Percentiles rank a stretch among this genome's conserved stretches.
phyloP scores from a whole-genome alignment of 2,329 filamentous ascomycete genomes.

The Botrytis tulipae region DNA sequence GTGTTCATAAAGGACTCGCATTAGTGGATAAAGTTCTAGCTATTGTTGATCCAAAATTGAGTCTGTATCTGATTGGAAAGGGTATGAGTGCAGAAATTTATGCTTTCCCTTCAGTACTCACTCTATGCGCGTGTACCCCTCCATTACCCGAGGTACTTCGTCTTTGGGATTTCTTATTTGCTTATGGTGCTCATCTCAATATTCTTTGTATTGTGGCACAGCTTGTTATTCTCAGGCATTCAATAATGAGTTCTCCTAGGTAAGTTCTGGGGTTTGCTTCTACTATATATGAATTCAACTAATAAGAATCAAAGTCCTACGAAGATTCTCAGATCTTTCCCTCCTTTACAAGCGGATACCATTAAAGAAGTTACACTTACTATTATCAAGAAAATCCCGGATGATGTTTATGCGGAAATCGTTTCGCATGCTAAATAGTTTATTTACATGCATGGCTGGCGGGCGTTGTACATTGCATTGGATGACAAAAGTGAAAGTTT shows the following conservation, averaged over 20 bases:
- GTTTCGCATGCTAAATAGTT: slow-evolving; percentile 74
- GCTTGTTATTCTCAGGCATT: slow-evolving; percentile 80
- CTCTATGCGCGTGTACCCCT: slow-evolving; percentile 92
- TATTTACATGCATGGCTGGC: neutral
- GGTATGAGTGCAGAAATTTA: slow-evolving; percentile 92
- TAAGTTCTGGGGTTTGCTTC: slow-evolving; percentile 43
- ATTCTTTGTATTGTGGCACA: slow-evolving; percentile 96
- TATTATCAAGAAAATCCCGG: slow-evolving; percentile 85
- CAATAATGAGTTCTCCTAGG: slow-evolving; percentile 81
- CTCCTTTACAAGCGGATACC: slow-evolving; percentile 75
- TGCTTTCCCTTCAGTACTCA: slow-evolving; percentile 92
- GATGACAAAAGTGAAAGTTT: neutral
- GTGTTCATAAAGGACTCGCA: slow-evolving; percentile 86
- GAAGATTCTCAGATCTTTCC: slow-evolving; percentile 84
- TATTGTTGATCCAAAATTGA: slow-evolving; percentile 87
- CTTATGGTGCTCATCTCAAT: slow-evolving; percentile 92
- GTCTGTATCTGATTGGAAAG: slow-evolving; percentile 78
- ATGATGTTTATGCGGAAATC: slow-evolving; percentile 87
- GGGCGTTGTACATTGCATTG: neutral
- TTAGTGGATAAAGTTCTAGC: slow-evolving; percentile 90
- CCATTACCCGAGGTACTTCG: slow-evolving; percentile 89
- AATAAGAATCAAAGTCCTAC: slow-evolving; percentile 66
- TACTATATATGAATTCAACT: slow-evolving; percentile 8
- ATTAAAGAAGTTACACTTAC: slow-evolving; percentile 83
- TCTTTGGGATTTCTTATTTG: slow-evolving; percentile 96